Evolutionary conservation across 2,329 filamentous ascomycete species (phyloP).

Genomic region (Aspergillus amoenus): DNA sequence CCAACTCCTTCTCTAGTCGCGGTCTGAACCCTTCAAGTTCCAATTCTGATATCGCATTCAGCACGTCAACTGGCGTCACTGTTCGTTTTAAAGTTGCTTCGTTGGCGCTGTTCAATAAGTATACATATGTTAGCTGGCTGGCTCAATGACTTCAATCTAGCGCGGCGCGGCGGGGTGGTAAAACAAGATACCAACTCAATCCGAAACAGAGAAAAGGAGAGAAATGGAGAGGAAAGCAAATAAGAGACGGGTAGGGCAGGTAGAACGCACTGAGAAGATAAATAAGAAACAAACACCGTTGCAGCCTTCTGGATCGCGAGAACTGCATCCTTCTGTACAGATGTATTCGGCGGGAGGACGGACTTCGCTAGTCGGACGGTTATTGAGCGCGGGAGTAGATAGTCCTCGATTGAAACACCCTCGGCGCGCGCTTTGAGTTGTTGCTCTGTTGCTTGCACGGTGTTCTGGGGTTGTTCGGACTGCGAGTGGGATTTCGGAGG

Average conservation of each 20-base stretch:
- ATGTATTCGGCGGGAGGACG: slow-evolving; percentile 63
- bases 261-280: slow-evolving; percentile 55
- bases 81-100: slow-evolving; percentile 64
- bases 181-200: neutral
- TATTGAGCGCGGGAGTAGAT: slow-evolving; percentile 62
- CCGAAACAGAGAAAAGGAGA: too few species aligned
- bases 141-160: neutral
- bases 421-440: slow-evolving; percentile 41
- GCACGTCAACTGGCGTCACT: slow-evolving; percentile 60
- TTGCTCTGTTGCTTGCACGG: slow-evolving; percentile 38
- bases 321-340: slow-evolving; percentile 65
- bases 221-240: neutral
- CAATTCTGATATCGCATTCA: slow-evolving; percentile 59
- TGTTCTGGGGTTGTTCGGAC: slow-evolving; percentile 17
- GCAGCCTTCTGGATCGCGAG: slow-evolving; percentile 64
- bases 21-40: slow-evolving; percentile 62
- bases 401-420: slow-evolving; percentile 51
- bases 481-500: slow-evolving; percentile 7
- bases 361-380: slow-evolving; percentile 63
- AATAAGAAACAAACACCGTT: slow-evolving; percentile 66
- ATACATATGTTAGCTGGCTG: neutral
- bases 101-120: slow-evolving; percentile 50
- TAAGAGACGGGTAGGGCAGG: neutral
- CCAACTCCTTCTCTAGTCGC: slow-evolving; percentile 59
- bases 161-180: too few species aligned